Percentiles rank a stretch among this genome's conserved stretches.
These are phyloP conservation scores for Grigorovia jiainica DNA, from an alignment of 805 yeast genomes.

Conservation along the genomic window DNA sequence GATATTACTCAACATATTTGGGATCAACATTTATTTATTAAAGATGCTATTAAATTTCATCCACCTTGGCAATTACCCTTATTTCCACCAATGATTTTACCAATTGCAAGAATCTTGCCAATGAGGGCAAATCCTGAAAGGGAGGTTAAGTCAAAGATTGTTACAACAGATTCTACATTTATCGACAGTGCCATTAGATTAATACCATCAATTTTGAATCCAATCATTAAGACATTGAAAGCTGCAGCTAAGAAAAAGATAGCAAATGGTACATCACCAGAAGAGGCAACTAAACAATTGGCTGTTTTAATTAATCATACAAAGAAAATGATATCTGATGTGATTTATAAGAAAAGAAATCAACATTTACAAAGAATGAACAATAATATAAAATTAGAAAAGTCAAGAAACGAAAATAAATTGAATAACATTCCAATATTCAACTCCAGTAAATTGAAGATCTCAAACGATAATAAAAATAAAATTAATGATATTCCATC, in stretches of 20 bases:
- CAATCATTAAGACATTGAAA: slow-evolving; percentile 26
- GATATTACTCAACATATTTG: slow-evolving; percentile 13
- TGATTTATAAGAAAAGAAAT: slow-evolving; percentile 7
- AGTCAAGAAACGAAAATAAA: slow-evolving; percentile 1
- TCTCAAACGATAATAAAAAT: background rate
- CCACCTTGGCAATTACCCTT: slow-evolving; percentile 28
- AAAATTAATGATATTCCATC: background rate
- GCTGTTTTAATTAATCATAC: slow-evolving; percentile 25
- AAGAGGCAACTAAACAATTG: slow-evolving; percentile 24
- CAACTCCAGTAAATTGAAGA: background rate
- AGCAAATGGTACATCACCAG: slow-evolving; percentile 27
- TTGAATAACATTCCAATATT: background rate
- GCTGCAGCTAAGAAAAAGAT: slow-evolving; percentile 28
- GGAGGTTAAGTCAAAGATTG: background rate
- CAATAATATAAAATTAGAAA: slow-evolving; percentile 7
- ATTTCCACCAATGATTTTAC: slow-evolving; percentile 25
- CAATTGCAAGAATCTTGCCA: slow-evolving; percentile 22
- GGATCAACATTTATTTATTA: background rate
- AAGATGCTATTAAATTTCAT: slow-evolving; percentile 15
- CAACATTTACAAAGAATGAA: slow-evolving; percentile 3
- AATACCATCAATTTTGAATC: slow-evolving; percentile 21
- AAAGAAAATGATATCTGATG: slow-evolving; percentile 16
- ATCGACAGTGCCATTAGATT: slow-evolving; percentile 12
- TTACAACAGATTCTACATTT: slow-evolving; percentile 6
- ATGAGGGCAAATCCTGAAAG: slow-evolving; percentile 3